Base-by-base conservation (phyloP, 2,329 filamentous ascomycete species). In the Aspergillus spinulosporus region DNA sequence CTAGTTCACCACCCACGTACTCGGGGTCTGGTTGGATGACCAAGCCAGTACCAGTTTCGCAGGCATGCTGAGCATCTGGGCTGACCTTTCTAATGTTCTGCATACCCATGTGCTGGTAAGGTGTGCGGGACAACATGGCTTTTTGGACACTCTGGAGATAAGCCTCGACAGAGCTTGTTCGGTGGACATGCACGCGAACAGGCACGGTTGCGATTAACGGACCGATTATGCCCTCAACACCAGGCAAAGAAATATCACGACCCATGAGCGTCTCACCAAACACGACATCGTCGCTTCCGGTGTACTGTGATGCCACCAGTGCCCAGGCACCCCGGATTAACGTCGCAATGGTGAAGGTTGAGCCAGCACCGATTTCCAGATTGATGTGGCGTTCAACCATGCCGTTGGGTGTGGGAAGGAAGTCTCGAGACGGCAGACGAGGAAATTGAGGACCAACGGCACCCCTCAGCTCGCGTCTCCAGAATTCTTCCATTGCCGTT, bases 241-340 rank as follows among this genome's bases (percentile, higher is more conserved):
- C 77, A 3, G 71, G 62, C 0, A 81, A 56, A 1, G 76, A 58
- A 52, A 77, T 74, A 12, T 79, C 76, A 32, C 79, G 76, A 34
- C 79, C 79, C 2, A 76, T 80, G 9, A 81, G 71, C 0, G 78
- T 81, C 61, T 80, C 78, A 1, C 78, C 79, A 59, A 81, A 80
- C 0, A 80, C 68, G 15, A 81, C 71, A 59, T 81, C 78, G 15
- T 76, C 65, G 42, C 72, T 74, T 5, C 74, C 72, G 6, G 76
- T 74, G 54, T 79, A 79, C 15, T 77, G 68, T 3, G 76, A 75
- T 3, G 75, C 73, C 0, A 80, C 72, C 1, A 81, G 66, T 2
- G 78, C 76, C 79, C 78, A 81, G 3, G 78, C 78, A 26, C 73
- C 76, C 14, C 78, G 74, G 34, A 82, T 77, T 47, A 80, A 66